Conservation (phyloP, 805 yeast species). For the Wickerhamomyces mucosus region DNA sequence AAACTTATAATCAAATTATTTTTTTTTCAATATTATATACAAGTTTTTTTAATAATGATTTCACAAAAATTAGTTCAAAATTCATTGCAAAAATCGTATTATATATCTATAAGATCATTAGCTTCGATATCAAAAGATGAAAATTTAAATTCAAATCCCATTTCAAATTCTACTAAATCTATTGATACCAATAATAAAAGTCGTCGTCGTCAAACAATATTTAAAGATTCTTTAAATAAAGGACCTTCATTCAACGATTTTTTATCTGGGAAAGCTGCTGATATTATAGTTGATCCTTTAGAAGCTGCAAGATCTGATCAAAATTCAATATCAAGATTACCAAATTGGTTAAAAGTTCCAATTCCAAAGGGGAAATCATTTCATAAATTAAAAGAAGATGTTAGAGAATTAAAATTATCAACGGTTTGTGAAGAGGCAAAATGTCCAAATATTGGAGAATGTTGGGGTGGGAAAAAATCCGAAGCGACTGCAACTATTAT, state of each 20-base stretch:
- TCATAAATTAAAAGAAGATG: constrained; percentile 73
- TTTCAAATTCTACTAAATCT: no score
- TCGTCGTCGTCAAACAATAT: constrained; percentile 46
- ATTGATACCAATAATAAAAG: no score
- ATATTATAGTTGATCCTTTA: constrained; percentile 59
- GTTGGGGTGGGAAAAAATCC: constrained; percentile 94
- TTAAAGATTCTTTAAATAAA: constrained; percentile 58
- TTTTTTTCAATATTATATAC: no score
- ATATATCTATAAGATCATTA: no score
- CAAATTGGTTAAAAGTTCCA: constrained; percentile 90
- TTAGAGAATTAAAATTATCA: constrained; percentile 78
- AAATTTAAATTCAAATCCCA: neutral
- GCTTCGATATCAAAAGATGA: constrained; percentile 9
- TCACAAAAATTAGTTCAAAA: constrained; percentile 3
- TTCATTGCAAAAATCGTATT: no score
- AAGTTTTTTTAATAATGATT: no score
- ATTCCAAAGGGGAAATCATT: constrained; percentile 92
- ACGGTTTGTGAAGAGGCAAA: constrained; percentile 99
- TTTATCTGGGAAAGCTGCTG: constrained; percentile 69
- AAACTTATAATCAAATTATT: no score
- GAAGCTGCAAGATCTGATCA: constrained; percentile 63
- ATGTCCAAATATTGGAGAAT: constrained; percentile 99
- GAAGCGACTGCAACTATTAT: constrained; percentile 96
- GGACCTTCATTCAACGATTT: constrained; percentile 97
- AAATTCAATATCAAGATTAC: constrained; percentile 65